These are phyloP conservation scores for Ceratobasidium sp. DNA, from an alignment of 1,284 basidiomycete species.

Conservation along the genomic window DNA sequence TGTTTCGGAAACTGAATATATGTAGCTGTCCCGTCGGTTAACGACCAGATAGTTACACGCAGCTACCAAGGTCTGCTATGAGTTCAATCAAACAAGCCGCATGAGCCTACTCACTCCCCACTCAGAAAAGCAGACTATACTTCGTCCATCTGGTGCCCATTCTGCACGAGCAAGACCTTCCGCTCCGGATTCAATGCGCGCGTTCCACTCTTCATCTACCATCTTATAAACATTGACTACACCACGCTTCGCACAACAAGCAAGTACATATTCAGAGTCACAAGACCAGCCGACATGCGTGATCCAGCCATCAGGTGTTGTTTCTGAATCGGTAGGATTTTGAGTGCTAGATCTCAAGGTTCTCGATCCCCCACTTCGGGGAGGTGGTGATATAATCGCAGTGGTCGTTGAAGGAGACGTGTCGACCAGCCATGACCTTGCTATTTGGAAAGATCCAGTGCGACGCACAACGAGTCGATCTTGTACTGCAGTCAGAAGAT, in stretches of 20 bases:
- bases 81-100: not conserved
- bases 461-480: constrained; percentile 76
- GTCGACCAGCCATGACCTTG: constrained; percentile 72
- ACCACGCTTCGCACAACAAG: constrained; percentile 69
- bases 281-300: constrained; percentile 82
- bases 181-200: constrained; percentile 74
- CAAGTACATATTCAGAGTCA: constrained; percentile 82
- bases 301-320: constrained; percentile 54
- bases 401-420: constrained; percentile 58
- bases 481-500: constrained; percentile 73
- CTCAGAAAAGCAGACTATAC: constrained; percentile 85
- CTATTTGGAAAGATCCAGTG: constrained; percentile 76
- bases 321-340: not conserved
- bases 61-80: constrained; percentile 56
- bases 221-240: constrained; percentile 75
- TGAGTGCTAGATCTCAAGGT: constrained; percentile 8
- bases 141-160: constrained; percentile 83
- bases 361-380: not conserved
- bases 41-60: constrained; percentile 80
- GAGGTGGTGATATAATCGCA: constrained; percentile 47
- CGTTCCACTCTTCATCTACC: constrained; percentile 74
- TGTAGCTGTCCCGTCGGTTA: constrained; percentile 69
- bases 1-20: constrained; percentile 82
- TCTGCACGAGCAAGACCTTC: constrained; percentile 84
- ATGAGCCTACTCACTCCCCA: constrained; percentile 71